phyloP scores from a whole-genome alignment of 2,329 filamentous ascomycete genomes.

The Niveomyces coronatus region DNA sequence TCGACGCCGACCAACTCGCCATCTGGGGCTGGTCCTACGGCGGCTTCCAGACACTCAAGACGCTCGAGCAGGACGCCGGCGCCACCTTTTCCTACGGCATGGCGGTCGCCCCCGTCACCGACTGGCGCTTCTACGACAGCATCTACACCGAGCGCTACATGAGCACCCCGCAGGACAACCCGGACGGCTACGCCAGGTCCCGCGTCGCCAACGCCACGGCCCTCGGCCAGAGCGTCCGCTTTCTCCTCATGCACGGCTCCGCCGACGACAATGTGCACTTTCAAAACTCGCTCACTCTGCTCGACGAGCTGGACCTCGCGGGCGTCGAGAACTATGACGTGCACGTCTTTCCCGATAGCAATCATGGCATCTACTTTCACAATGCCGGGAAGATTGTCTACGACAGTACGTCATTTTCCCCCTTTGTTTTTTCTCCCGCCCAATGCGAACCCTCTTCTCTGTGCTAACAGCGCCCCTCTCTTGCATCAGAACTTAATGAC shows the following conservation, averaged over 20 bases:
- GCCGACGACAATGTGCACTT: constrained; percentile 96
- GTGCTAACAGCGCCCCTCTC: too few species aligned
- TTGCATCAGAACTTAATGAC: constrained; percentile 56
- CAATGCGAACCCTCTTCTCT: neutral
- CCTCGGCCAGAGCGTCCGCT: constrained; percentile 67
- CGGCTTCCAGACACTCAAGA: constrained; percentile 91
- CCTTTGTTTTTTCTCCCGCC: neutral
- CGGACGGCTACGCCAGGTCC: constrained; percentile 62
- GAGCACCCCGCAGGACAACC: constrained; percentile 82
- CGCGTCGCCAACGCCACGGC: constrained; percentile 66
- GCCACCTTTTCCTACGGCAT: constrained; percentile 92
- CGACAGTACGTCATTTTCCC: constrained; percentile 57
- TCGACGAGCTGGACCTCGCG: constrained; percentile 76
- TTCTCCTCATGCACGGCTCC: constrained; percentile 93
- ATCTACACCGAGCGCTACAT: constrained; percentile 97
- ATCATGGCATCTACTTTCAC: constrained; percentile 92
- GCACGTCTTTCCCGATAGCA: constrained; percentile 91
- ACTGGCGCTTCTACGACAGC: constrained; percentile 92
- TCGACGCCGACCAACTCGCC: constrained; percentile 71
- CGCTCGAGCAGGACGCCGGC: constrained; percentile 82
- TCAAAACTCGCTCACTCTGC: constrained; percentile 79
- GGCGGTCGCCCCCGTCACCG: constrained; percentile 96
- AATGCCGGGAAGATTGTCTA: constrained; percentile 87
- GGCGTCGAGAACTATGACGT: constrained; percentile 90
- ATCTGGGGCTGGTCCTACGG: constrained; percentile 99